These are phyloP conservation scores for Diaporthe helianthi DNA, from an alignment of 2,329 filamentous ascomycete species.

Conservation along the genomic window DNA sequence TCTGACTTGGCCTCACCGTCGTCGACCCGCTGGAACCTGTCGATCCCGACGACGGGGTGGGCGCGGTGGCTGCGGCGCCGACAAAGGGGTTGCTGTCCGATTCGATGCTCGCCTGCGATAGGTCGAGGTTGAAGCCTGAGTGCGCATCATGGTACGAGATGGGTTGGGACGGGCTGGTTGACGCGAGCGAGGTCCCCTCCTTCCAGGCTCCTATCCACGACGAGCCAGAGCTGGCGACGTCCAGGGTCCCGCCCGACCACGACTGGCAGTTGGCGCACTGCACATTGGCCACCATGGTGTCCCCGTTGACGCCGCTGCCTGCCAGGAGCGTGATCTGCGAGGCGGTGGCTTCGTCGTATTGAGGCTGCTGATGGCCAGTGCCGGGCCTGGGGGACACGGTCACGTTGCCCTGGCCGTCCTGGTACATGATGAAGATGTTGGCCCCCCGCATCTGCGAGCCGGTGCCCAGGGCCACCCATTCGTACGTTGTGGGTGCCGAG, in stretches of 20 bases:
- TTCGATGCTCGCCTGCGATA: constrained; percentile 54
- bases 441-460: constrained; percentile 61
- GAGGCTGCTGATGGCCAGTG: constrained; percentile 55
- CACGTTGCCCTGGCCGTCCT: constrained; percentile 63
- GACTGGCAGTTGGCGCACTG: constrained; percentile 59
- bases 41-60: constrained; percentile 22
- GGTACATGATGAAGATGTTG: constrained; percentile 70
- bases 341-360: constrained; percentile 48
- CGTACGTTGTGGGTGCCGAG: constrained; percentile 57
- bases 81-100: constrained; percentile 61
- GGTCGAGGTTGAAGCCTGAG: constrained; percentile 54
- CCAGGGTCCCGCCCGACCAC: constrained; percentile 53
- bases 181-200: constrained; percentile 53
- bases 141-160: constrained; percentile 57
- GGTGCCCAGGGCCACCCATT: constrained; percentile 66
- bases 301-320: constrained; percentile 62
- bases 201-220: constrained; percentile 64
- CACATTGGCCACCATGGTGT: constrained; percentile 66
- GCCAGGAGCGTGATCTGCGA: constrained; percentile 59
- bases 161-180: constrained; percentile 46
- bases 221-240: constrained; percentile 48
- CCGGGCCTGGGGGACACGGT: constrained; percentile 66
- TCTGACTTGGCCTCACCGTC: constrained; percentile 23
- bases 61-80: constrained; percentile 28
- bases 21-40: constrained; percentile 40